Percentiles rank a stretch among this genome's conserved stretches.
These are phyloP conservation scores for Talaromyces ruber DNA, from an alignment of 495 filamentous ascomycete genomes.

Conservation along the genomic window DNA sequence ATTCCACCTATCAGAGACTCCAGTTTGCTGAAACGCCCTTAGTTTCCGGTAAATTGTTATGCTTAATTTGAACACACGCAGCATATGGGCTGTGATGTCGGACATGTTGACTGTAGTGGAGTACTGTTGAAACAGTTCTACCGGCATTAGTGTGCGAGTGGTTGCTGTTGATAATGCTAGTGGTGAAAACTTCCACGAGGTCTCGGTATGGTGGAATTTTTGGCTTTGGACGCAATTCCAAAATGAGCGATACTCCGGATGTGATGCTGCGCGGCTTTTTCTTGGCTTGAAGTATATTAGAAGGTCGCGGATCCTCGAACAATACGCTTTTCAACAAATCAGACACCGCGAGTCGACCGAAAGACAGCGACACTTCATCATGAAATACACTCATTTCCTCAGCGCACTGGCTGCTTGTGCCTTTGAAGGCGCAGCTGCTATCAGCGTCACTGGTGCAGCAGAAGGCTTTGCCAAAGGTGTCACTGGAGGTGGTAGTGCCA, in stretches of 20 bases:
- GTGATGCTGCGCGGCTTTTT: not conserved
- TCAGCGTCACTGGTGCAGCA: not conserved
- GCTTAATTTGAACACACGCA: not conserved
- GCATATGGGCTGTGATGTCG: not conserved
- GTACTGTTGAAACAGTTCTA: not conserved
- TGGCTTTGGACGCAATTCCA: not conserved
- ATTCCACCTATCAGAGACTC: not conserved
- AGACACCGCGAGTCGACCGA: not conserved
- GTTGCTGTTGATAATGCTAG: not conserved
- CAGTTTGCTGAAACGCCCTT: not conserved
- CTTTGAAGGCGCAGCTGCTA: not conserved
- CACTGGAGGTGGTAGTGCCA: not conserved
- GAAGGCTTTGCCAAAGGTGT: not conserved
- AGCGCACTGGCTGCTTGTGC: not conserved
- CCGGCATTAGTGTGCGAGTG: not conserved
- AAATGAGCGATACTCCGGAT: not conserved
- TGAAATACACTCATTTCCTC: not conserved
- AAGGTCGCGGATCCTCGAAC: not conserved
- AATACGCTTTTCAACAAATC: not conserved
- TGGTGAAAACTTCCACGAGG: not conserved
- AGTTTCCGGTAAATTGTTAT: not conserved
- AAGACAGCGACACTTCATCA: not conserved
- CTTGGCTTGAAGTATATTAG: not conserved
- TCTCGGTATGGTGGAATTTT: not conserved
- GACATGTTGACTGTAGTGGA: not conserved